These are phyloP conservation scores for Botrytis pseudocinerea DNA, from an alignment of 2,329 filamentous ascomycete species.

Conservation along the genomic window DNA sequence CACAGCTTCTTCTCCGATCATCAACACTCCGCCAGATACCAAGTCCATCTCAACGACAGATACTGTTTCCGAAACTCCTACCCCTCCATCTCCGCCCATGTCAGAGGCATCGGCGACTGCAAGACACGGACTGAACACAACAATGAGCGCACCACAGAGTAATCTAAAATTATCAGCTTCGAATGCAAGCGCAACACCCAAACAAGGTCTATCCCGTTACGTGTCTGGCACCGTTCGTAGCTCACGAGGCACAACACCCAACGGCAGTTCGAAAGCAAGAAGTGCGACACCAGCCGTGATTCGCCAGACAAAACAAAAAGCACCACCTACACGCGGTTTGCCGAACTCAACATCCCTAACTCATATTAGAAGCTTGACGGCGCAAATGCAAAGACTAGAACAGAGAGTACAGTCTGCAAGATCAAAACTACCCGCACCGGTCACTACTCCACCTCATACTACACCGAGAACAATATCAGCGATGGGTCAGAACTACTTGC, in stretches of 20 bases:
- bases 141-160: slow-evolving; percentile 41
- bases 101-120: slow-evolving; percentile 69
- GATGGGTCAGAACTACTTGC: slow-evolving; percentile 47
- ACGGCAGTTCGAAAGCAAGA: slow-evolving; percentile 31
- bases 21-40: slow-evolving; percentile 76
- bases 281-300: slow-evolving; percentile 43
- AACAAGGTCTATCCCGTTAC: slow-evolving; percentile 43
- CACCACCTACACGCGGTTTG: slow-evolving; percentile 44
- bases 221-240: slow-evolving; percentile 31
- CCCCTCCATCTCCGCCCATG: slow-evolving; percentile 90
- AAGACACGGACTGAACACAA: slow-evolving; percentile 34
- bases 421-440: slow-evolving; percentile 85
- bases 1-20: slow-evolving; percentile 88
- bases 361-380: slow-evolving; percentile 90
- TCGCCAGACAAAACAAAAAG: slow-evolving; percentile 46
- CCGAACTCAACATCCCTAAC: slow-evolving; percentile 72
- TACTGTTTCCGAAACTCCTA: slow-evolving; percentile 65
- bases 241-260: slow-evolving; percentile 32
- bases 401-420: slow-evolving; percentile 87
- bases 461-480: slow-evolving; percentile 63
- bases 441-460: slow-evolving; percentile 72
- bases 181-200: slow-evolving; percentile 56
- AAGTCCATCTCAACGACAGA: slow-evolving; percentile 62
- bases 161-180: slow-evolving; percentile 57
- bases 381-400: slow-evolving; percentile 96